These are phyloP conservation scores for Priceomyces fermenticarens DNA, from an alignment of 805 yeast species.

Conservation along the genomic window DNA sequence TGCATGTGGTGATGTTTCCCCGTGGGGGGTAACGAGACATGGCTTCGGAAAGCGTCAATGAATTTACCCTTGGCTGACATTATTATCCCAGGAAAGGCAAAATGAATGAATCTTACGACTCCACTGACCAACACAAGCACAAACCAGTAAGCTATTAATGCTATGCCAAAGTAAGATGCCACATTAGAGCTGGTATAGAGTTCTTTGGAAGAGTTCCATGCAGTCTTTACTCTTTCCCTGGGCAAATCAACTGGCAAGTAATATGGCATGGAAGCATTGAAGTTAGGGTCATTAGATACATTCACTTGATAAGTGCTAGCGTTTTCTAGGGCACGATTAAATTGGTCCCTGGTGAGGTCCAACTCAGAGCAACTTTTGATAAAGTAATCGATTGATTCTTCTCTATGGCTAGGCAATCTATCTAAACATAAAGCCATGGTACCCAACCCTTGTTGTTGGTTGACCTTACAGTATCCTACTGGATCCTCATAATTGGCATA, in stretches of 20 bases:
- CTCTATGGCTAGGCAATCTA: slow-evolving; percentile 18
- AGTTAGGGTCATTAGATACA: slow-evolving; percentile 21
- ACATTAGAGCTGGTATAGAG: slow-evolving; percentile 35
- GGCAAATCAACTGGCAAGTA: slow-evolving; percentile 35
- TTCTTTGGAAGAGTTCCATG: slow-evolving; percentile 23
- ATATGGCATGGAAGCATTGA: slow-evolving; percentile 25
- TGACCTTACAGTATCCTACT: slow-evolving; percentile 29
- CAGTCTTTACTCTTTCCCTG: slow-evolving; percentile 22
- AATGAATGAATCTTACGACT: slow-evolving; percentile 23
- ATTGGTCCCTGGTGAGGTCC: slow-evolving; percentile 25
- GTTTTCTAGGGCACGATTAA: slow-evolving; percentile 35
- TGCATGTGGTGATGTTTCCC: slow-evolving; percentile 14
- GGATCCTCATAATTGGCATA: slow-evolving; percentile 23
- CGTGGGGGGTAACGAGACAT: slow-evolving; percentile 28
- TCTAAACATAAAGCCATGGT: slow-evolving; percentile 34
- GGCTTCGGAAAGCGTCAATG: slow-evolving; percentile 20
- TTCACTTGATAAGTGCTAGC: slow-evolving; percentile 40
- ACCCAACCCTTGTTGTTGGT: slow-evolving; percentile 39
- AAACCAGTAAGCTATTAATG: slow-evolving; percentile 28
- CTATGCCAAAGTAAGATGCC: slow-evolving; percentile 34
- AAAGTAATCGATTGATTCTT: slow-evolving; percentile 21
- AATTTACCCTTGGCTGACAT: slow-evolving; percentile 25
- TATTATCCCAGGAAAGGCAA: slow-evolving; percentile 19
- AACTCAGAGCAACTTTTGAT: slow-evolving; percentile 21
- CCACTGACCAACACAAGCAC: slow-evolving; percentile 30